These are phyloP conservation scores for Cyclotella distinguenda DNA, from an alignment of 108 stramenopile genomes.

Conservation along the genomic window DNA sequence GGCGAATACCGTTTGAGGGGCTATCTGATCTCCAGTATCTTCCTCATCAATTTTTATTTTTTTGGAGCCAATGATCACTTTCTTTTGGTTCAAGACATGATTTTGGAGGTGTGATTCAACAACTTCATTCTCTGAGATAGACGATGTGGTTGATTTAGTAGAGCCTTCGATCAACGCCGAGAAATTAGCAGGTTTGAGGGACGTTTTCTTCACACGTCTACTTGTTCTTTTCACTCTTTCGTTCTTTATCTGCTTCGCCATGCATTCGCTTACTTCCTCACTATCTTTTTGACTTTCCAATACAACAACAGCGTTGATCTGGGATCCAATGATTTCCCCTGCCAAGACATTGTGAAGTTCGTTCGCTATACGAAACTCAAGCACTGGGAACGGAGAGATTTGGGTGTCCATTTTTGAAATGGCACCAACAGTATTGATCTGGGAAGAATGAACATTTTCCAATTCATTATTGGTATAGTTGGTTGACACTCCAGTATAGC, in stretches of 20 bases:
- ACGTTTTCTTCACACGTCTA: neutral
- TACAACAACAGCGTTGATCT: constrained; percentile 38
- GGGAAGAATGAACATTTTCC: too few species aligned
- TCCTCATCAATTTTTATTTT: constrained; percentile 26
- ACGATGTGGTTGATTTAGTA: neutral
- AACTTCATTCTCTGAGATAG: neutral
- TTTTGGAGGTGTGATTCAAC: neutral
- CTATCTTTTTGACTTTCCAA: constrained; percentile 20
- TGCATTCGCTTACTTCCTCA: constrained; percentile 16
- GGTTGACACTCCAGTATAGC: neutral
- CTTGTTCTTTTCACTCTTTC: constrained; percentile 18
- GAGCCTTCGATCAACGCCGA: neutral
- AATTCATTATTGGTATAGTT: neutral
- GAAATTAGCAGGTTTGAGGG: neutral
- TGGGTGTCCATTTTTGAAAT: neutral
- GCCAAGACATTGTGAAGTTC: constrained; percentile 28
- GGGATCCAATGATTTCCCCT: constrained; percentile 68
- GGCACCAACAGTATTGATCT: too few species aligned
- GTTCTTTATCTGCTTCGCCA: constrained; percentile 16
- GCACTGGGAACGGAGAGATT: constrained; percentile 57
- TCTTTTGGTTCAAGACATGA: constrained; percentile 1
- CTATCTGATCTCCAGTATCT: constrained; percentile 20
- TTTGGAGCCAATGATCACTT: constrained; percentile 5
- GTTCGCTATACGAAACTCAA: constrained; percentile 77
- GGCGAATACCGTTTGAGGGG: constrained; percentile 52